These are phyloP conservation scores for Cladosporium cucumerinum DNA, from an alignment of 2,329 filamentous ascomycete species.

Conservation along the genomic window DNA sequence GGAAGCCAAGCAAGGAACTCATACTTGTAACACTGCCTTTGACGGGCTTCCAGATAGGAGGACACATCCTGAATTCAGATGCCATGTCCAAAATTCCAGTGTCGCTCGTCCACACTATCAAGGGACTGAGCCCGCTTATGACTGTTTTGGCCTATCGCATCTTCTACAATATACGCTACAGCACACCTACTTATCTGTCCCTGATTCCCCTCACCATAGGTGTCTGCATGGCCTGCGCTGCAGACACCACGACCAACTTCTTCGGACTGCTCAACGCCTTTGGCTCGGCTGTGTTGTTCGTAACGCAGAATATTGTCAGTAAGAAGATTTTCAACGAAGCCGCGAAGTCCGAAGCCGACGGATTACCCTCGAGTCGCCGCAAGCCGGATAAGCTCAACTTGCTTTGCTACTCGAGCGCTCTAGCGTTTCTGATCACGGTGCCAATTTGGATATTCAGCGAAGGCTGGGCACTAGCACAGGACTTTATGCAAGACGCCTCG, in stretches of 20 bases:
- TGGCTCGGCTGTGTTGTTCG: conserved; percentile 87
- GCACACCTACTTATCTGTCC: conserved; percentile 76
- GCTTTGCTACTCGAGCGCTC: conserved; percentile 90
- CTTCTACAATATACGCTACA: conserved; percentile 85
- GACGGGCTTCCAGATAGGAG: conserved; percentile 86
- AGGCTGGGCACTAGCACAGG: conserved; percentile 70
- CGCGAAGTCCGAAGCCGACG: conserved; percentile 75
- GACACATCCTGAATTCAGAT: conserved; percentile 89
- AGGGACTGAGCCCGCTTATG: conserved; percentile 91
- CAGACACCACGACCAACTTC: conserved; percentile 84
- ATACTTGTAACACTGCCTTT: conserved; percentile 86
- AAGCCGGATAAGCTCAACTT: conserved; percentile 97
- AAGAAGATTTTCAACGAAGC: conserved; percentile 97
- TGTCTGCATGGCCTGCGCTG: conserved; percentile 95
- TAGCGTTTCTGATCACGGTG: conserved; percentile 82
- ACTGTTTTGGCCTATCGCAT: conserved; percentile 91
- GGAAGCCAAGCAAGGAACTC: conserved; percentile 74
- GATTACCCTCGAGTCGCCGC: conserved; percentile 58
- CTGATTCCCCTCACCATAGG: conserved; percentile 77
- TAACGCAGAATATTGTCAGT: conserved; percentile 97
- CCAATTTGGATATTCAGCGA: conserved; percentile 95
- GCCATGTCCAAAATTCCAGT: conserved; percentile 94
- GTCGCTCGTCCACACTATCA: conserved; percentile 96
- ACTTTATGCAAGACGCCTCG: conserved; percentile 77
- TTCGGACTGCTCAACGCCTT: conserved; percentile 88